Evolutionary conservation across 495 filamentous ascomycete genomes (phyloP), one percentile per base, ranked within the genome.

Genomic region (Xylaria palmicola): DNA sequence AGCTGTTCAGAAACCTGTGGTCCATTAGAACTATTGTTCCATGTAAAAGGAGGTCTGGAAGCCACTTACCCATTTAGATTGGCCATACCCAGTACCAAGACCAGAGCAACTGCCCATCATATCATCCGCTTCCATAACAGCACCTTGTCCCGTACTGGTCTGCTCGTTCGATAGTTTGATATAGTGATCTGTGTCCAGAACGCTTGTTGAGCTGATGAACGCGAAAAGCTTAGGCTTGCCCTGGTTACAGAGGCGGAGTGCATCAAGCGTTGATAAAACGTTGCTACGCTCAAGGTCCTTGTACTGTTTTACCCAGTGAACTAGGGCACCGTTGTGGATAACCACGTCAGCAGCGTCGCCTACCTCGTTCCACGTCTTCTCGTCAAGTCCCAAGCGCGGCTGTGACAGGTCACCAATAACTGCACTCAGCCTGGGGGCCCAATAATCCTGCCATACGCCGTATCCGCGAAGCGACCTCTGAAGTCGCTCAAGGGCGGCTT

Each of bases 281-380:
- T 94, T 93, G 48, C 86, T 12, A 78, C 3, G 83, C 71, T 48
- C 79, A 22, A 93, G 80, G 15, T 79, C 81, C 0, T 81, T 77
- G 74, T 93, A 93, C 6, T 27, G 58, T n/a, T 34, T 69, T 20
- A 97, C 85, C 93, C 93, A 97, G 69, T 97, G 88, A 15, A 96
- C 91, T 27, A 77, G 78, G 4, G 94, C 94, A 45, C 92, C 93
- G 67, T 97, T 97, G 77, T 97, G 93, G 51, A 98, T 89, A 9
- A 97, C 79, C 0, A 92, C 77, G 68, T 96, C 90, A 0, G 88
- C 88, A 56, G 85, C 79, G 9, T 87, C 68, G 1, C 82, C 77
- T 2, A 98, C 67, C 20, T 65, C 75, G 37, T 89, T 72, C 89
- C 89, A 96, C 1, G 74, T 74, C 0, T 72, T 72, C 6, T 84